Base-by-base conservation (phyloP, 331 rosid genomes). In the Erythrophleum ivorense region DNA sequence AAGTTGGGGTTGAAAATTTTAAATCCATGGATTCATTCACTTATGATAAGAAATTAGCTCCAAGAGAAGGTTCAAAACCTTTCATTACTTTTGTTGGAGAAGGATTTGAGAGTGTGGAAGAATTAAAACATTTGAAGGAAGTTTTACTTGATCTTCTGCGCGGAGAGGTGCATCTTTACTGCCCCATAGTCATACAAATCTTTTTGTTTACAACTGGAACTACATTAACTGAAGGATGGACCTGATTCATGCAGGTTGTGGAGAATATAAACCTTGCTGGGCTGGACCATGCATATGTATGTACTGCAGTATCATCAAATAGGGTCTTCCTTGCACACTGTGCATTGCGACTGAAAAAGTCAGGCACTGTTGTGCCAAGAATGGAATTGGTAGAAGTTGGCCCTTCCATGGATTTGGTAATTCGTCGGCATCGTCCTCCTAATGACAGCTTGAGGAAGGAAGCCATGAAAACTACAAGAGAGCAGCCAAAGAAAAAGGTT, bases 401-500 rank as follows among this genome's bases (percentile, higher is more conserved):
- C 81, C 98, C 98, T 46, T 93, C 97, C 82, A 89, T 95, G 98
- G 99, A 95, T 84, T 62, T 95, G 38, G 94, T 95, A 71, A 73
- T 92, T 70, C 97, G 98, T 65, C 88, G 98, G 66, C 89, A 93
- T 84, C 95, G 98, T 67, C 91, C 82, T 80, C 92, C 98, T 48
- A 89, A 86, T 87, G 99, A 93, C 9, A 50, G 92, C 82, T 69
- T 95, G 33, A 92, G 88, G 88, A 95, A 95, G 84, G 97, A 88
- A 88, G 95, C 99, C 79, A 86, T 96, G 97, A 94, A 78, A 91
- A 87, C 88, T 9, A 6, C 85, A 10, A 87, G 84, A 78, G 92
- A 91, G 82, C 85, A 95, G 83, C 88, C 97, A n/a, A 95, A 88
- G 94, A 93, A 93, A 88, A 95, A 95, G 98, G 97, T 95, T 48